Evolutionary conservation across 139 green algal species (phyloP).

Genomic region (Pseudopediastrum boryanum): DNA sequence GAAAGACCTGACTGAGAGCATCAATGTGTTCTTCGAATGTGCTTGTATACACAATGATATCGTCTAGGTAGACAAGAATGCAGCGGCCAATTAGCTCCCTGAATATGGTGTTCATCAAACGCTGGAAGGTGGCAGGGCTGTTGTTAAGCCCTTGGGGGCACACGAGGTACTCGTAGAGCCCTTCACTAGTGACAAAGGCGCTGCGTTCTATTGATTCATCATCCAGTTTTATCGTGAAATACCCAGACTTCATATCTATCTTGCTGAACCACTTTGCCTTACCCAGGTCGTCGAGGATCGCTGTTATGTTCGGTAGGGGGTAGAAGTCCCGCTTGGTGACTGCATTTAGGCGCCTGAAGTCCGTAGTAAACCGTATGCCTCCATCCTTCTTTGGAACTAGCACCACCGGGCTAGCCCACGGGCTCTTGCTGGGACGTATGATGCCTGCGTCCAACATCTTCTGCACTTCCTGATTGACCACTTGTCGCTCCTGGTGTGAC

Average conservation of each 20-base stretch:
- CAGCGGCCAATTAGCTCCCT: neutral
- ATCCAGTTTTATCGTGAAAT: conserved; percentile 1
- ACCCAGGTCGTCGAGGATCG: conserved; percentile 1
- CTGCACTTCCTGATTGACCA: too few relatives aligned
- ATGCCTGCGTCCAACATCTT: conserved; percentile 8
- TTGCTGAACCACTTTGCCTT: conserved; percentile 10
- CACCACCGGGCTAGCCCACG: neutral
- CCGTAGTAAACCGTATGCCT: conserved; percentile 14
- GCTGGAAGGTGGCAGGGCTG: conserved; percentile 21
- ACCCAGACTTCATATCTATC: conserved; percentile 7
- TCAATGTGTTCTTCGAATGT: conserved; percentile 22
- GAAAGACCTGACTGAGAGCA: conserved; percentile 7
- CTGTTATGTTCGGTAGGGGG: conserved; percentile 17
- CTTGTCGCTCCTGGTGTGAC: too few relatives aligned
- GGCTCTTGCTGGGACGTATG: neutral
- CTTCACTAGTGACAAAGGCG: conserved; percentile 5
- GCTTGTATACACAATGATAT: conserved; percentile 21
- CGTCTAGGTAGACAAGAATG: conserved; percentile 36
- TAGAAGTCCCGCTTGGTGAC: conserved; percentile 14
- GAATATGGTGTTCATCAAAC: conserved; percentile 23
- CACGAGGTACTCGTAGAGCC: conserved; percentile 3
- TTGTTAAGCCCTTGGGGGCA: conserved; percentile 22
- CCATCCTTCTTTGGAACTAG: conserved; percentile 22
- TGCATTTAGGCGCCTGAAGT: conserved; percentile 16
- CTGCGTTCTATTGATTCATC: neutral